Percentiles rank a stretch among this genome's conserved stretches.
Evolutionary conservation across 208 protist species (phyloP).

Genomic region (Leishmania guyanensis): DNA sequence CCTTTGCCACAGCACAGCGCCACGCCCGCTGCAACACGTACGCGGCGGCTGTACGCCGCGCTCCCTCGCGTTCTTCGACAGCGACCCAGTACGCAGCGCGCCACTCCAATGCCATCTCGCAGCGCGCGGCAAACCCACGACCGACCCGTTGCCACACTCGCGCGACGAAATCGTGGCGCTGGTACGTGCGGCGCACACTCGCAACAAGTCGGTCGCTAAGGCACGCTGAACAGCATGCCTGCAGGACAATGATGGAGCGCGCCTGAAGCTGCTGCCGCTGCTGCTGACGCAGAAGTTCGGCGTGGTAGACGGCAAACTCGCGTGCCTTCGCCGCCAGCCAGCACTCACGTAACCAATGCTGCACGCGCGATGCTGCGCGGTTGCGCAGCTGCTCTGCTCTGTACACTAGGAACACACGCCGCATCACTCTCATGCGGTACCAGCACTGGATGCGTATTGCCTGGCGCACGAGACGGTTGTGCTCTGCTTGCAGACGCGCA

Average conservation of each 20-base stretch:
- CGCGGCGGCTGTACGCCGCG: slow-evolving; percentile 43
- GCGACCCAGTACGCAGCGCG: slow-evolving; percentile 31
- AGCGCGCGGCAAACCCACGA: slow-evolving; percentile 51
- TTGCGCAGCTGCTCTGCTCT: slow-evolving; percentile 44
- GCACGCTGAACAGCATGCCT: slow-evolving; percentile 47
- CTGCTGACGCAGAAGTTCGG: slow-evolving; percentile 49
- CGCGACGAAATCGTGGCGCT: slow-evolving; percentile 42
- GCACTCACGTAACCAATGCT: slow-evolving; percentile 55
- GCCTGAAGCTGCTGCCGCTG: slow-evolving; percentile 49
- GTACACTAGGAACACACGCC: slow-evolving; percentile 51
- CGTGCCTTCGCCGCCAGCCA: slow-evolving; percentile 56
- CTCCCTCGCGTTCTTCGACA: slow-evolving; percentile 33
- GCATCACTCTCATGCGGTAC: slow-evolving; percentile 61
- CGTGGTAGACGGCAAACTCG: slow-evolving; percentile 72
- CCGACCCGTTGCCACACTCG: slow-evolving; percentile 62
- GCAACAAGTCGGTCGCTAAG: slow-evolving; percentile 52
- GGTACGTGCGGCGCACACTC: slow-evolving; percentile 52
- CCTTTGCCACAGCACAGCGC: slow-evolving; percentile 69
- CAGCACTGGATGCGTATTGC: slow-evolving; percentile 63
- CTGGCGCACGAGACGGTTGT: slow-evolving; percentile 41
- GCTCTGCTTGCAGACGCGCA: slow-evolving; percentile 70
- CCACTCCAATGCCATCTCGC: slow-evolving; percentile 40
- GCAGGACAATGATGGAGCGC: slow-evolving; percentile 42
- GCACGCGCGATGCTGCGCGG: slow-evolving; percentile 54
- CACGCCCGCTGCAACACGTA: slow-evolving; percentile 81